Conservation (phyloP, 2,329 filamentous ascomycete genomes). For the Gnomoniopsis sp. region DNA sequence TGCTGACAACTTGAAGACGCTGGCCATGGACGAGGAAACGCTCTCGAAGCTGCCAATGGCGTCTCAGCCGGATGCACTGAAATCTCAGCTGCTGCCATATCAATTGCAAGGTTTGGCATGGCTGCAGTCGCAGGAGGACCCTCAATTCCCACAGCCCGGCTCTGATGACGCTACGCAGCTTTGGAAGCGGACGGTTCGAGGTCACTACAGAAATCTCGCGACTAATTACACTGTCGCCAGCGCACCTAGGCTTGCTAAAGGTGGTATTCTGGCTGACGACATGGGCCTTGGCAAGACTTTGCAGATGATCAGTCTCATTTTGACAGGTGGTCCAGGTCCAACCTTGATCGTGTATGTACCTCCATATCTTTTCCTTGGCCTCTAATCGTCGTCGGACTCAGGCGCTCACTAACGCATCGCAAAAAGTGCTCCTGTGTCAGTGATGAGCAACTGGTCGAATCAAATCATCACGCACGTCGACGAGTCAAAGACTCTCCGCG, state of each 20-base stretch:
- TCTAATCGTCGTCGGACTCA: background rate
- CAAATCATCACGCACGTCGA: constrained; percentile 74
- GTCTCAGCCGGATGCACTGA: constrained; percentile 61
- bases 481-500: constrained; percentile 56
- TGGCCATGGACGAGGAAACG: constrained; percentile 68
- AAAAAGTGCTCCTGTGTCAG: background rate
- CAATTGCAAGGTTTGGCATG: constrained; percentile 79
- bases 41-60: constrained; percentile 71
- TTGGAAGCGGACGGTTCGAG: constrained; percentile 59
- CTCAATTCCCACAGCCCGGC: constrained; percentile 56
- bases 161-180: constrained; percentile 68
- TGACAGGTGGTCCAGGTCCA: constrained; percentile 53
- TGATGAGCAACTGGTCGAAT: constrained; percentile 72
- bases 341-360: constrained; percentile 74
- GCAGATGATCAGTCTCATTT: constrained; percentile 76
- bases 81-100: constrained; percentile 71
- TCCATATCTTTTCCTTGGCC: background rate
- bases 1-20: constrained; percentile 62
- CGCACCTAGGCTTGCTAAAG: constrained; percentile 65
- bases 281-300: constrained; percentile 93
- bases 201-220: constrained; percentile 62
- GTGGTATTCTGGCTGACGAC: constrained; percentile 85
- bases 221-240: constrained; percentile 62
- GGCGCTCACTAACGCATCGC: background rate
- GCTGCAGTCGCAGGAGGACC: constrained; percentile 75